These are phyloP conservation scores for Pseudogymnoascus sp. DNA, from an alignment of 2,329 filamentous ascomycete genomes.

Conservation along the genomic window DNA sequence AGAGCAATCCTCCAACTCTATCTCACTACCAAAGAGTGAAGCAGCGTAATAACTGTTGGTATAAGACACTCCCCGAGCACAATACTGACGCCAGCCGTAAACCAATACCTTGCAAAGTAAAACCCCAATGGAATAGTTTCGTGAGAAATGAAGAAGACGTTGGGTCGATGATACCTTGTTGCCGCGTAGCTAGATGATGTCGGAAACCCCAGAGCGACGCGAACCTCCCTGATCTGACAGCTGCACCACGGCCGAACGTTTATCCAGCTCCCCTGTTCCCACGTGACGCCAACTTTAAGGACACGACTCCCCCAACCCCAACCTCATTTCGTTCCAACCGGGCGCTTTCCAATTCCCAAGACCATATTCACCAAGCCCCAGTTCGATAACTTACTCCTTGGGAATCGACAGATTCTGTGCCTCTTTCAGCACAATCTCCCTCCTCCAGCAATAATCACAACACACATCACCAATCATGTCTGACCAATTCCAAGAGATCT, in stretches of 20 bases:
- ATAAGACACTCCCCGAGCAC: background rate
- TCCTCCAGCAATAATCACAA: background rate
- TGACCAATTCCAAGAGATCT: slow-evolving; percentile 51
- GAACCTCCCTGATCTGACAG: slow-evolving; percentile 7
- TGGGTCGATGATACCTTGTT: slow-evolving; percentile 3
- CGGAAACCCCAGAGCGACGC: background rate
- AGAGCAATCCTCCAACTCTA: slow-evolving; percentile 2
- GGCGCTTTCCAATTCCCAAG: slow-evolving; percentile 7
- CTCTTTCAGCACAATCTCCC: background rate
- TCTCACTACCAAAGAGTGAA: background rate
- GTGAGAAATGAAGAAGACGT: background rate
- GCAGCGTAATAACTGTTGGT: background rate
- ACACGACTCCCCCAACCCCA: background rate
- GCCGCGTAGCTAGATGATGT: background rate
- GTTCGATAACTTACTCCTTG: slow-evolving; percentile 5
- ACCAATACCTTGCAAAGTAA: background rate
- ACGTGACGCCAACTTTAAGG: slow-evolving; percentile 1
- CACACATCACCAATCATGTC: slow-evolving; percentile 32
- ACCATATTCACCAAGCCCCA: slow-evolving; percentile 1
- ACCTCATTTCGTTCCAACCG: slow-evolving; percentile 7
- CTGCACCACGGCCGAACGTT: background rate
- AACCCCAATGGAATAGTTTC: background rate
- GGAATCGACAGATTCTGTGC: slow-evolving; percentile 2
- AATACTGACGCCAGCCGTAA: background rate
- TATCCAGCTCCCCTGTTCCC: background rate